These are phyloP conservation scores for Salicornia ramosissima DNA, from an alignment of 148 eudicot species.

Conservation along the genomic window DNA sequence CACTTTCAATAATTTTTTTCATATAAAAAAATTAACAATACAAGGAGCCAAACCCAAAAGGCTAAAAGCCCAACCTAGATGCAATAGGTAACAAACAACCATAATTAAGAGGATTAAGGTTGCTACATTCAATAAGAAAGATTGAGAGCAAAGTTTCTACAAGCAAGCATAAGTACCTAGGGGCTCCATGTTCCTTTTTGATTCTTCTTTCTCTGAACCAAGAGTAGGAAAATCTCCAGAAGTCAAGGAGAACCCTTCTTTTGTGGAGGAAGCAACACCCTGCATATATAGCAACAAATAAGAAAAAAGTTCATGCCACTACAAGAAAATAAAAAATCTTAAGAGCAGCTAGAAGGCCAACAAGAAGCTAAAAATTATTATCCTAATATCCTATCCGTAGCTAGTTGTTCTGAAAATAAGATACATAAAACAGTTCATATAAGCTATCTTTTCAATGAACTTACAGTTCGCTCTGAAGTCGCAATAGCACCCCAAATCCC, in stretches of 20 bases:
- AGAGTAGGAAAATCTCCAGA: conserved; percentile 97
- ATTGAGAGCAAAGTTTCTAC: conserved; percentile 9
- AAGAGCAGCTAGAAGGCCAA: conserved; percentile 3
- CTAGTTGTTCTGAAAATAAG: too few relatives aligned
- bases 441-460: conserved; percentile 16
- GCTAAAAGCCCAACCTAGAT: conserved; percentile 2
- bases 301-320: neutral
- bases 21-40: neutral
- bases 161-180: conserved; percentile 47
- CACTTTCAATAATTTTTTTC: too few relatives aligned
- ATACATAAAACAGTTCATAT: neutral
- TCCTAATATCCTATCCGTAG: neutral
- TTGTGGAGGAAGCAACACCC: conserved; percentile 43
- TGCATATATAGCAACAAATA: conserved; percentile 30
- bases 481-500: conserved; percentile 49
- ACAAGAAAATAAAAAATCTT: neutral
- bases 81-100: neutral
- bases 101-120: neutral
- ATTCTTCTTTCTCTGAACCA: conserved; percentile 70
- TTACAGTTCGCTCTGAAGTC: conserved; percentile 64
- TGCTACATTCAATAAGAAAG: neutral
- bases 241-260: conserved; percentile 64
- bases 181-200: conserved; percentile 42
- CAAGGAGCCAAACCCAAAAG: neutral
- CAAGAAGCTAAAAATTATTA: neutral